These are phyloP conservation scores for Fraxinus nigra DNA, from an alignment of 305 asterid genomes.

Conservation along the genomic window DNA sequence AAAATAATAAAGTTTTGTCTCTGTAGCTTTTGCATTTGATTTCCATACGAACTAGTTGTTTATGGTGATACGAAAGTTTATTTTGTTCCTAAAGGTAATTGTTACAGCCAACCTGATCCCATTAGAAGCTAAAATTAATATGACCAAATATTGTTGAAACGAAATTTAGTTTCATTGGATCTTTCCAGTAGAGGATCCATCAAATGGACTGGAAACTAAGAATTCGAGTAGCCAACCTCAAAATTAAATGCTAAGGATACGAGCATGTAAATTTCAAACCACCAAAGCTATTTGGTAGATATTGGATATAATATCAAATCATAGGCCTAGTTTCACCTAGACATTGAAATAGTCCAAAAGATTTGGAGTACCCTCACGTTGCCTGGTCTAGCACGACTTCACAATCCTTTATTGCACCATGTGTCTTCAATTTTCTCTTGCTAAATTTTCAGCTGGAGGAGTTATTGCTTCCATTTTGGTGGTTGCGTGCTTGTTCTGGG, in stretches of 20 bases:
- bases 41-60: background rate
- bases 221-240: background rate
- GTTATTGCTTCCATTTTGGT: conserved; percentile 87
- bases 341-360: background rate
- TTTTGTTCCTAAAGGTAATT: background rate
- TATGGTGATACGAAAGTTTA: background rate
- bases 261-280: background rate
- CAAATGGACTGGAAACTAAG: background rate
- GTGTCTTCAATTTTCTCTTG: conserved; percentile 3
- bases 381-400: background rate
- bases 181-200: background rate
- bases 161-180: background rate
- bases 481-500: conserved; percentile 78
- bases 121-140: background rate
- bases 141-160: background rate
- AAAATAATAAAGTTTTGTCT: background rate
- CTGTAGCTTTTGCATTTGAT: background rate
- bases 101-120: background rate
- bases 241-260: background rate
- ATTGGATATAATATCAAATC: background rate
- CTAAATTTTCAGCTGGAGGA: conserved; percentile 68
- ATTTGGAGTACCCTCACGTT: background rate
- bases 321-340: background rate
- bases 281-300: background rate
- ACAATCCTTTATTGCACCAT: background rate